Base-by-base conservation (phyloP, 2,329 filamentous ascomycete genomes). In the Fusarium nisikadoi region DNA sequence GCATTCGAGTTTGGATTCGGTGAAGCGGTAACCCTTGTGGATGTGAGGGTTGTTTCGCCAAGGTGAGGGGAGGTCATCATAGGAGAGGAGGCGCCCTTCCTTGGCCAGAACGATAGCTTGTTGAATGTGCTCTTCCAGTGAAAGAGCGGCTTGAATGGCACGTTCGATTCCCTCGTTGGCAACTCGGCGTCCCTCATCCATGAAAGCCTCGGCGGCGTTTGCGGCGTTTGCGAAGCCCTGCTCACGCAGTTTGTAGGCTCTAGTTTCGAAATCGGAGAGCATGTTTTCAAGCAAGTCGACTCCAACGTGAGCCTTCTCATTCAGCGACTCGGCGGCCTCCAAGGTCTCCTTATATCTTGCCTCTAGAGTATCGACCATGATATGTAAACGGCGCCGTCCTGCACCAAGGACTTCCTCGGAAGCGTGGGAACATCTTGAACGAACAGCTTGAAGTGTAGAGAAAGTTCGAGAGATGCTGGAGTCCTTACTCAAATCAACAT, bases 1-100 rank as follows among this genome's bases (percentile, higher is more conserved):
- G 80, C 95, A 98, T 75, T 95, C 95, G 62, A 95, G 85, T 81
- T 97, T 97, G 66, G 93, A 94, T 77, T 97, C 94, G 68, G 90
- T 93, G 85, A 99, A 99, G 56, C 96, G 95, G 81, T 99, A 99
- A 23, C 96, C 96, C 59, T 89, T 90, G 56, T 91, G 86, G 79
- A 99, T 98, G 82, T 99, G 94, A 4, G 95, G 94, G 82, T 99
- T 99, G 78, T 97, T 92, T 68, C 93, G 89, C 96, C 96, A 99
- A 1, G 96, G 96, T 41, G 92, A 86, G 3, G 96, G 96, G 9
- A 99, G 87, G 77, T 98, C 94, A 50, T 97, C 91, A 83, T 98
- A 99, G 68, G 89, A 88, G 74, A 99, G 92, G 19, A 98, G 87
- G 52, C 95, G 94, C 54, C 94, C 88, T 79, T 97, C 91, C 74